Evolutionary conservation across 2,329 filamentous ascomycete genomes (phyloP), one percentile per base, ranked within the genome.

Genomic region (Aureobasidium uvarum): DNA sequence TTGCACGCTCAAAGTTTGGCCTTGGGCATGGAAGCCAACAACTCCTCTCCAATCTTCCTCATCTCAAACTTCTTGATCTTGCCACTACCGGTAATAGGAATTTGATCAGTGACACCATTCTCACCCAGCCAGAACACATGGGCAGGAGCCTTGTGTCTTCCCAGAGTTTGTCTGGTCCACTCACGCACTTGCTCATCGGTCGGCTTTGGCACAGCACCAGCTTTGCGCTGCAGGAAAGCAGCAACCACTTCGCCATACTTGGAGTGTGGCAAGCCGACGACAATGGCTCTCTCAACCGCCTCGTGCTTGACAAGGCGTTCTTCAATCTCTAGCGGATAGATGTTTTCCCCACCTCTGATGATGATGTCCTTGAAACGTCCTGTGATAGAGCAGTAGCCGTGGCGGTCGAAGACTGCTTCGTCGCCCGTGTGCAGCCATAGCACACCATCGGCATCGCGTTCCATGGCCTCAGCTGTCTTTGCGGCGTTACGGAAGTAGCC

Each of bases 81-180:
- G 13, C 78, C 78, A 68, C 77, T 80, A 1, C 77, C 78, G 1
- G 79, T 81, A 48, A 78, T 71, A 11, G 79, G 79, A 0, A 79
- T 69, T 20, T 71, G 66, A 7, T 73, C 71, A 0, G 70, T 70
- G 33, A 74, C 71, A 16, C 75, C 77, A 39, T 77, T 76, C 54
- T 78, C 79, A 0, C 90, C 90, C 31, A 93, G 81, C 84, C 89
- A 91, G 73, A 92, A 92, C n/a, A 93, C 74, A 74, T 92, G 84
- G 10, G 84, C 80, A 0, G 90, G 90, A 3, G 88, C 86, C 69
- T 80, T 80, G 63, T 79, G 77, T 45, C 77, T 68, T 1, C 77
- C 77, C 36, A 79, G 66, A 4, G 73, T 73, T 58, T 76, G 70
- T 56, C 75, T 73, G 2, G 75, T 75, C 77, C 77, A 79, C 13